A percentile compares a stretch with the other conserved stretches of the same genome.
phyloP scores from a whole-genome alignment of 257 asterid genomes.

The Solanum arcanum region DNA sequence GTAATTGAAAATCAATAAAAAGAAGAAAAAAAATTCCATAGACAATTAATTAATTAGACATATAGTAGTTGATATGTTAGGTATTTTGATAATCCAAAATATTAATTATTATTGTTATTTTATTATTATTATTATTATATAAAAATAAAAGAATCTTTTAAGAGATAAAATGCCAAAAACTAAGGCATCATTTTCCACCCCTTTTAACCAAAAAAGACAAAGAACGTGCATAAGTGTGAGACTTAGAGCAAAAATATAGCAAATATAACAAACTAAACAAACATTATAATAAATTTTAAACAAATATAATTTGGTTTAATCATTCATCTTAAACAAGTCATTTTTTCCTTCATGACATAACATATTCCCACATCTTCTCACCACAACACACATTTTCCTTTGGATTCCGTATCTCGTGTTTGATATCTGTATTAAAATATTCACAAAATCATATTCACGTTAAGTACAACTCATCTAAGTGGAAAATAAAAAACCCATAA shows the following conservation, averaged over 20 bases:
- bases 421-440: background rate
- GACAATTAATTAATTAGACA: background rate
- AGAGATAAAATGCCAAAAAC: conserved; percentile 8
- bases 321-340: conserved; percentile 19
- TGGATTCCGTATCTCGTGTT: fast-evolving
- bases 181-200: background rate
- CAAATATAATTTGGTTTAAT: conserved; percentile 23
- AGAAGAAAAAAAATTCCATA: background rate
- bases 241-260: conserved; percentile 3
- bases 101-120: too few relatives aligned
- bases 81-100: background rate
- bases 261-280: conserved; percentile 4
- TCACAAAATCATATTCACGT: background rate
- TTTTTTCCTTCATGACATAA: conserved; percentile 10
- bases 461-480: background rate
- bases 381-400: background rate
- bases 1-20: background rate
- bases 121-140: background rate
- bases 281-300: background rate
- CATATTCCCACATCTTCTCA: conserved; percentile 3
- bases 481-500: background rate
- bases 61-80: background rate
- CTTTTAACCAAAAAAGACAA: conserved; percentile 8
- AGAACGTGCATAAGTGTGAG: conserved; percentile 46
- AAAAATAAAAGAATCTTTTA: background rate